These are phyloP conservation scores for Sclerotinia subarctica DNA, from an alignment of 2,329 filamentous ascomycete species.

Conservation along the genomic window DNA sequence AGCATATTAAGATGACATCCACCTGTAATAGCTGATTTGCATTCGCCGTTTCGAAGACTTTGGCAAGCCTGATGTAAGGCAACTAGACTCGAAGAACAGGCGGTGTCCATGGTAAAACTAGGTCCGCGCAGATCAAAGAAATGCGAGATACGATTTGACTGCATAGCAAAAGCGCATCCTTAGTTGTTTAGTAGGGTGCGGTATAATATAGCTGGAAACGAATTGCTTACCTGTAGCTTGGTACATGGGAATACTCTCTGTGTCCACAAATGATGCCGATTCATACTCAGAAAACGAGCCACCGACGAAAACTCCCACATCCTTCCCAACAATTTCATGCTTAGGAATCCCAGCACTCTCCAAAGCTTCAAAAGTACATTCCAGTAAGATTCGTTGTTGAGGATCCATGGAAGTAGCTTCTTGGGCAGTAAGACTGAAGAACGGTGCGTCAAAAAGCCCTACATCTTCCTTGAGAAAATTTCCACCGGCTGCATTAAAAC, in stretches of 20 bases:
- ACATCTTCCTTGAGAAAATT: constrained; percentile 20
- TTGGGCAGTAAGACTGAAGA: constrained; percentile 18
- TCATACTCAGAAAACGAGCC: constrained; percentile 23
- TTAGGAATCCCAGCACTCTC: constrained; percentile 32
- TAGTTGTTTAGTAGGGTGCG: constrained; percentile 27
- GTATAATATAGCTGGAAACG: too few species aligned
- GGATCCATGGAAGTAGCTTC: constrained; percentile 38
- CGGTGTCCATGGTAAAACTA: constrained; percentile 46
- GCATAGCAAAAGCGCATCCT: constrained; percentile 39
- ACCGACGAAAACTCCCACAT: constrained; percentile 28
- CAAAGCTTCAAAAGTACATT: constrained; percentile 36
- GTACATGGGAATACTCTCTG: constrained; percentile 49
- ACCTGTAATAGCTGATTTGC: constrained; percentile 34
- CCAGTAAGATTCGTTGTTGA: constrained; percentile 34
- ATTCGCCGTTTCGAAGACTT: constrained; percentile 43
- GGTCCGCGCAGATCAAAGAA: constrained; percentile 43
- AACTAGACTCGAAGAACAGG: constrained; percentile 46
- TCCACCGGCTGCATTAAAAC: constrained; percentile 11
- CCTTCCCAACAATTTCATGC: constrained; percentile 24
- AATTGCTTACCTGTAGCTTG: constrained; percentile 46
- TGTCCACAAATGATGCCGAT: constrained; percentile 39
- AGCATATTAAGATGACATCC: constrained; percentile 29
- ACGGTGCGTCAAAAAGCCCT: constrained; percentile 17
- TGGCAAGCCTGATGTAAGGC: constrained; percentile 45
- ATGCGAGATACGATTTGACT: constrained; percentile 44